Percentiles rank a stretch among this genome's conserved stretches.
phyloP scores from a whole-genome alignment of 2,329 filamentous ascomycete species.

The Colletotrichum sp. region DNA sequence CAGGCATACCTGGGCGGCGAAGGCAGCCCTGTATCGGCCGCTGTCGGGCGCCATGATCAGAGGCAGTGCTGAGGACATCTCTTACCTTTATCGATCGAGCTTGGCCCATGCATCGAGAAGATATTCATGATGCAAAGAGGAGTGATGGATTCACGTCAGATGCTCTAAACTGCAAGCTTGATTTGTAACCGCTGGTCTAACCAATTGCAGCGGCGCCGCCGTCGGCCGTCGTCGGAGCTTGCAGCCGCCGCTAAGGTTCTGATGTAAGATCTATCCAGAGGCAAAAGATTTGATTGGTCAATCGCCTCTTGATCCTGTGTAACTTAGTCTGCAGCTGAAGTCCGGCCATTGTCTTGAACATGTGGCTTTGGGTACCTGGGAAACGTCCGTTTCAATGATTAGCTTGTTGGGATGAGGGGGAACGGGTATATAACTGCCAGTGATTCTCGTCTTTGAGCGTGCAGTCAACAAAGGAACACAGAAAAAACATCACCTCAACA shows the following conservation, averaged over 20 bases:
- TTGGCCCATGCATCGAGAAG: background rate
- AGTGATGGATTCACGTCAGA: background rate
- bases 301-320: background rate
- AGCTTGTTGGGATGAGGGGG: background rate
- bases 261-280: background rate
- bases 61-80: background rate
- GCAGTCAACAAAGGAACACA: background rate
- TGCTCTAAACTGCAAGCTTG: background rate
- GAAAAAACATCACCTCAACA: background rate
- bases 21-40: background rate
- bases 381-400: background rate
- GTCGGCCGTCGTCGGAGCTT: background rate
- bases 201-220: background rate
- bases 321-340: background rate
- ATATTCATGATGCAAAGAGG: background rate
- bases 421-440: background rate
- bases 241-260: background rate
- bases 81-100: background rate
- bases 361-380: background rate
- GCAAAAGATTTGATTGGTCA: background rate
- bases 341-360: background rate
- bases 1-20: background rate
- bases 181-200: constrained; percentile 1
- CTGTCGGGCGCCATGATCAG: background rate
- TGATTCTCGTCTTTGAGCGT: background rate